Conservation (phyloP, 1,284 basidiomycete genomes). For the Cutaneotrichosporon cavernicola region DNA sequence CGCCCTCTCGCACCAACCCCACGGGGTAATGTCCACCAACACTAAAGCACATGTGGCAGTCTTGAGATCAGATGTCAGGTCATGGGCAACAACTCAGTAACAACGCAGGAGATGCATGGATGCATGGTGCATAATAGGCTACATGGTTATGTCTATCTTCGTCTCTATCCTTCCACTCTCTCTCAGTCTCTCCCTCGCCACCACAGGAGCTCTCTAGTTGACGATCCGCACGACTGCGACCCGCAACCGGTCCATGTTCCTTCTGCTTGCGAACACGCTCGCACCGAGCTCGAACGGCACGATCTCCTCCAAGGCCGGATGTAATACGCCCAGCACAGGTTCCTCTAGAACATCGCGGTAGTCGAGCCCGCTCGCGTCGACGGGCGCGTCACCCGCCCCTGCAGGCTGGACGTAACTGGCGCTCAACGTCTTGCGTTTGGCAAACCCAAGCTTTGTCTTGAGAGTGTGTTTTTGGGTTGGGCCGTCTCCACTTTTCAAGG, state of each 20-base stretch:
- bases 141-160: not conserved
- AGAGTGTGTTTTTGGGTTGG: not conserved
- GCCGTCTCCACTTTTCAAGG: not conserved
- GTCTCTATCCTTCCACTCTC: not conserved
- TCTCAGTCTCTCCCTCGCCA: not conserved
- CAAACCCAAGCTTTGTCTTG: not conserved
- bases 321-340: slow-evolving; percentile 36
- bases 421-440: slow-evolving; percentile 3
- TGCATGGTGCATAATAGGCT: not conserved
- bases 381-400: slow-evolving; percentile 46
- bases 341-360: slow-evolving; percentile 50
- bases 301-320: slow-evolving; percentile 34
- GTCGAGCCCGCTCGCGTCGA: slow-evolving; percentile 48
- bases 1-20: not conserved
- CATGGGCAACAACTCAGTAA: too few species aligned
- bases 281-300: slow-evolving; percentile 46
- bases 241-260: not conserved
- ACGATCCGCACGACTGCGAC: slow-evolving; percentile 10
- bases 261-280: slow-evolving; percentile 33
- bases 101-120: not conserved
- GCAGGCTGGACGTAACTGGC: slow-evolving; percentile 37
- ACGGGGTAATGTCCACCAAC: not conserved
- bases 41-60: too few species aligned
- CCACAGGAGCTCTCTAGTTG: slow-evolving; percentile 1
- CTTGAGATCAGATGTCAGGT: too few species aligned